phyloP scores from a whole-genome alignment of 495 filamentous ascomycete species.

The Penicillium alfredii region DNA sequence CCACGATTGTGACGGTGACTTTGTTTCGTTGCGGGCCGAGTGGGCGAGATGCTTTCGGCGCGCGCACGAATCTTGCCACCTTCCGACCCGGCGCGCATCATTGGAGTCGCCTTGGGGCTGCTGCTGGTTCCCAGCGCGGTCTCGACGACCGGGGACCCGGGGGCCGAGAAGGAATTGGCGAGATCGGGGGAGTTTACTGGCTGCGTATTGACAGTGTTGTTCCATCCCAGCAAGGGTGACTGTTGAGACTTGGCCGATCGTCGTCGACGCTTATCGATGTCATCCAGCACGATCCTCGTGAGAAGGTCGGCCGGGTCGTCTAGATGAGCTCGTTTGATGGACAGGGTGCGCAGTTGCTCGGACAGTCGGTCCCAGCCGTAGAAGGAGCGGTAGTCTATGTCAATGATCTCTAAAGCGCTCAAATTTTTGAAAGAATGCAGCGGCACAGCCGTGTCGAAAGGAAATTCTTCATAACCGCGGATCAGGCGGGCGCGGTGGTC shows the following conservation, averaged over 20 bases:
- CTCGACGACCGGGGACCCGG: slow-evolving; percentile 57
- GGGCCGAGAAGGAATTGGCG: slow-evolving; percentile 49
- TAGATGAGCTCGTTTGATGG: slow-evolving; percentile 78
- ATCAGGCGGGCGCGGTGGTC: slow-evolving; percentile 87
- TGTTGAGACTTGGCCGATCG: slow-evolving; percentile 79
- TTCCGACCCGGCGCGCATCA: slow-evolving; percentile 48
- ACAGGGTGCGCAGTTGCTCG: slow-evolving; percentile 83
- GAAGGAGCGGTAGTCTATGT: slow-evolving; percentile 93
- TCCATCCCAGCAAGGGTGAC: slow-evolving; percentile 65
- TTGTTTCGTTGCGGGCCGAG: slow-evolving; percentile 64
- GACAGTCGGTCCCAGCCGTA: slow-evolving; percentile 93
- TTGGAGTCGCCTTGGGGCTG: slow-evolving; percentile 40
- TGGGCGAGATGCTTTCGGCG: slow-evolving; percentile 69
- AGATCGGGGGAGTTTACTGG: slow-evolving; percentile 54
- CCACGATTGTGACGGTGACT: slow-evolving; percentile 54
- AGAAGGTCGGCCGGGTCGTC: slow-evolving; percentile 89
- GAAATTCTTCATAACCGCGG: slow-evolving; percentile 92
- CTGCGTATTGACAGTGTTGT: slow-evolving; percentile 34
- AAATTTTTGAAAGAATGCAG: slow-evolving; percentile 94
- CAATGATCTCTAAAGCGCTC: slow-evolving; percentile 84
- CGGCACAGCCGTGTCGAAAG: slow-evolving; percentile 96
- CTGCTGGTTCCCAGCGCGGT: slow-evolving; percentile 39
- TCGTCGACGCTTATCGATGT: slow-evolving; percentile 84
- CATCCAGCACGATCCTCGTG: slow-evolving; percentile 88
- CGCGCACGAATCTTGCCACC: slow-evolving; percentile 47